phyloP scores from a whole-genome alignment of 257 asterid genomes.

The Hygrophila difformis region DNA sequence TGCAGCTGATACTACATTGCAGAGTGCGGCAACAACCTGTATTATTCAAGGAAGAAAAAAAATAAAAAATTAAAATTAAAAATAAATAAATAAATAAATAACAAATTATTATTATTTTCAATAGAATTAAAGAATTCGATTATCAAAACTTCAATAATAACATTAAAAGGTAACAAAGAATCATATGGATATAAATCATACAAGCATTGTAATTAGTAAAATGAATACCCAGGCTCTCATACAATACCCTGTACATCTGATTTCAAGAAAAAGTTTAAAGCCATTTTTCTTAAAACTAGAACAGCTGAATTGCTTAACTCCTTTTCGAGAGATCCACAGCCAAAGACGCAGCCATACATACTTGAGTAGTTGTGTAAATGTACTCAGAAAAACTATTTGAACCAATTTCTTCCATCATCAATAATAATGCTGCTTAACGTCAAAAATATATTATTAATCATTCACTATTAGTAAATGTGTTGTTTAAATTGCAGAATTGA shows the following conservation, averaged over 20 bases:
- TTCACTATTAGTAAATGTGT: no score
- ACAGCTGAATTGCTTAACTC: no score
- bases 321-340: no score
- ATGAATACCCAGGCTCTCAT: neutral
- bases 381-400: no score
- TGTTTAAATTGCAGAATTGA: no score
- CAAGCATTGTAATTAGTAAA: neutral
- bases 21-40: slow-evolving; percentile 94
- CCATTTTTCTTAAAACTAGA: no score
- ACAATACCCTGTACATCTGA: neutral
- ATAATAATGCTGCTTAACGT: no score
- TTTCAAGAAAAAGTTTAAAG: neutral
- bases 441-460: no score
- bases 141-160: slow-evolving; percentile 11
- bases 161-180: neutral
- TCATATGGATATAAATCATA: neutral
- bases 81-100: neutral
- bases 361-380: no score
- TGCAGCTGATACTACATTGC: slow-evolving; percentile 87
- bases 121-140: slow-evolving; percentile 7
- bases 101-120: neutral
- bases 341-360: no score
- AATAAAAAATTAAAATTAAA: no score
- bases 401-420: no score
- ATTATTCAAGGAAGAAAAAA: slow-evolving; percentile 12